Evolutionary conservation across 331 rosid species (phyloP).

Genomic region (Acacia pycnantha): DNA sequence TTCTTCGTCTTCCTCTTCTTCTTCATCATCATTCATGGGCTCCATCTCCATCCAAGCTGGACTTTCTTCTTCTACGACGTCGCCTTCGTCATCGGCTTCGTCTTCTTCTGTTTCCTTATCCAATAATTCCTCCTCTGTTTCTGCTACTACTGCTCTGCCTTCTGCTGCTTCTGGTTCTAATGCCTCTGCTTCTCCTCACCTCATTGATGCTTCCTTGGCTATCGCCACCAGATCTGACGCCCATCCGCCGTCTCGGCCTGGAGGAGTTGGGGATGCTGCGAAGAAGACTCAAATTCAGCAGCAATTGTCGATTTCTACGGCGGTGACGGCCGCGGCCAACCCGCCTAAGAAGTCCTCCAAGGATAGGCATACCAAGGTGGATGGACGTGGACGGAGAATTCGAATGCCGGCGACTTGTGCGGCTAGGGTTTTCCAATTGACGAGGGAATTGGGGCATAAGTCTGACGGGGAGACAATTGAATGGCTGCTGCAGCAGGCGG

Average conservation of each 20-base stretch:
- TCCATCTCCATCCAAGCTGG: slow-evolving; percentile 63
- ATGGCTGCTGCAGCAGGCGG: slow-evolving; percentile 95
- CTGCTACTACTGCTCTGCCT: slow-evolving; percentile 32
- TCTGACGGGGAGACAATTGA: slow-evolving; percentile 95
- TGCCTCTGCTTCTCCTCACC: slow-evolving; percentile 44
- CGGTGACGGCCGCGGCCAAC: neutral
- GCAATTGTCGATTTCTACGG: slow-evolving; percentile 31
- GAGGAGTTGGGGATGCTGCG: slow-evolving; percentile 26
- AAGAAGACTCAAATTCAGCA: slow-evolving; percentile 35
- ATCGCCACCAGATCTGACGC: slow-evolving; percentile 88
- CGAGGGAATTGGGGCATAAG: slow-evolving; percentile 83
- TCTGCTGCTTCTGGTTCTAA: slow-evolving; percentile 25
- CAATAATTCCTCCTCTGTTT: slow-evolving; percentile 12
- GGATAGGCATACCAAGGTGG: slow-evolving; percentile 90
- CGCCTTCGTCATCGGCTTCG: slow-evolving; percentile 14
- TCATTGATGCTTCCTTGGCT: slow-evolving; percentile 78
- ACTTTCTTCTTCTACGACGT: slow-evolving; percentile 1
- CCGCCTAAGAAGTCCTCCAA: slow-evolving; percentile 78
- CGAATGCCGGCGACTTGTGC: slow-evolving; percentile 98
- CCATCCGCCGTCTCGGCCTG: slow-evolving; percentile 33
- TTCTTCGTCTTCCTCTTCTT: slow-evolving; percentile 1
- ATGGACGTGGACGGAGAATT: slow-evolving; percentile 88
- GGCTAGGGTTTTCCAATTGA: slow-evolving; percentile 89
- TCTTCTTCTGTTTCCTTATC: neutral
- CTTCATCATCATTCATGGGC: slow-evolving; percentile 45